Evolutionary conservation across 2,329 filamentous ascomycete species (phyloP), one percentile per base, ranked within the genome.

Genomic region (Exophiala dermatitidis): DNA sequence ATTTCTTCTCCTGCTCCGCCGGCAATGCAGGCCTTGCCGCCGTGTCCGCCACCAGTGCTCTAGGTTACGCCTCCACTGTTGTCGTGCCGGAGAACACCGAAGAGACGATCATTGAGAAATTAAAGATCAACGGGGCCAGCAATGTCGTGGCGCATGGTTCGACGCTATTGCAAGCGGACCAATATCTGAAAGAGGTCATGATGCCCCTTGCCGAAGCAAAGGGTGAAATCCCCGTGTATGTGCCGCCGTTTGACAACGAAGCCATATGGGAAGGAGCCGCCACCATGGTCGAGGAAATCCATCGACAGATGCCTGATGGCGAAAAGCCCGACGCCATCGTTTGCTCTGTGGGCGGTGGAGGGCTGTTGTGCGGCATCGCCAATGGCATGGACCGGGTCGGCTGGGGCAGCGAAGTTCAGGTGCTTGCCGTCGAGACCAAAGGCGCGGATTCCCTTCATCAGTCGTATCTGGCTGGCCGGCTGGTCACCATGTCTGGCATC

Each of bases 11-110:
- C 66, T 85, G 84, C 9, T 86, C 82, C 2, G 88, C 87, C 54
- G 89, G 89, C 54, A 95, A 95, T 66, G 89, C 89, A 2, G 89
- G 89, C 1, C 80, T 95, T 3, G 89, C 88, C 1, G 88, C 86
- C 64, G 86, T 87, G 7, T 83, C 82, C 42, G 85, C 88, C 1
- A 85, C 88, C 10, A 72, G 74, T 28, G 74, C 79, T 2, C 77
- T 93, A 4, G 71, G 75, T 3, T 77, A 80, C 32, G 82, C 80
- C 1, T 83, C 81, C 67, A 91, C 88, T 4, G 84, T 94, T 55
- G 85, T 88, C 32, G 80, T 91, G 1, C 86, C 88, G 0, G 66
- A 74, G 6, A 74, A 72, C 3, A 87, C 86, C 0, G 81, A 83
- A 34, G 72, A 78, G 1, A 69, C 84, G 57, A 90, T 94, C 82